These are phyloP conservation scores for Pseudogymnoascus destructans DNA, from an alignment of 2,329 filamentous ascomycete species.

Conservation along the genomic window DNA sequence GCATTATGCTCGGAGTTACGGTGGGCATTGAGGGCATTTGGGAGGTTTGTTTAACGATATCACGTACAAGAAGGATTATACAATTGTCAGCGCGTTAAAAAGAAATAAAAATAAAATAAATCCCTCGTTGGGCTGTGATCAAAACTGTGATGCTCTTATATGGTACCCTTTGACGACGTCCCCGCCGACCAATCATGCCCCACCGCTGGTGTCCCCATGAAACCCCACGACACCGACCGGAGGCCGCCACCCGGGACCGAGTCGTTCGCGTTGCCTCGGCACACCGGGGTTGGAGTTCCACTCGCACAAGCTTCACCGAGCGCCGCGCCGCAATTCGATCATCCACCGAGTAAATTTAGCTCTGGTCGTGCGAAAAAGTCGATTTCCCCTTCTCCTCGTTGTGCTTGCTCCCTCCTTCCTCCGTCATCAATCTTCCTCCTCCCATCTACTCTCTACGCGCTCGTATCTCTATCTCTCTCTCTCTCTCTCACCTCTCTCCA, in stretches of 20 bases:
- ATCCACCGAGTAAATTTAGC: slow-evolving; percentile 1
- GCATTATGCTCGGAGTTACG: not conserved
- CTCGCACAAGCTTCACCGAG: slow-evolving; percentile 9
- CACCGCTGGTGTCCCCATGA: not conserved
- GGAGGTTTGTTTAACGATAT: slow-evolving; percentile 3
- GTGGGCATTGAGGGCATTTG: not conserved
- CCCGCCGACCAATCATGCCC: not conserved
- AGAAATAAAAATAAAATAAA: not conserved
- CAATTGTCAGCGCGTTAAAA: not conserved
- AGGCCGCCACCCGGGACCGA: not conserved
- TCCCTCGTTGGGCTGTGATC: not conserved
- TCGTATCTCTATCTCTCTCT: not conserved
- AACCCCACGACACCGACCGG: not conserved
- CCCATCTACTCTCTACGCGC: not conserved
- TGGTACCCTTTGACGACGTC: not conserved
- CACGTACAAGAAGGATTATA: not conserved
- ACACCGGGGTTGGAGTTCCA: not conserved
- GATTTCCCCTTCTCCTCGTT: not conserved
- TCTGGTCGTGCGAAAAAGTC: slow-evolving; percentile 4
- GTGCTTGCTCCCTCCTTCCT: not conserved
- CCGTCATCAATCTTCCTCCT: not conserved
- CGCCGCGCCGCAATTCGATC: not conserved
- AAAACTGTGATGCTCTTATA: not conserved
- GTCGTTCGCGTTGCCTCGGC: not conserved
- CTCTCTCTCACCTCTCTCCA: not conserved